Evolutionary conservation across 352 stramenopile species (phyloP).

Genomic region (Globisporangium camurandrum): DNA sequence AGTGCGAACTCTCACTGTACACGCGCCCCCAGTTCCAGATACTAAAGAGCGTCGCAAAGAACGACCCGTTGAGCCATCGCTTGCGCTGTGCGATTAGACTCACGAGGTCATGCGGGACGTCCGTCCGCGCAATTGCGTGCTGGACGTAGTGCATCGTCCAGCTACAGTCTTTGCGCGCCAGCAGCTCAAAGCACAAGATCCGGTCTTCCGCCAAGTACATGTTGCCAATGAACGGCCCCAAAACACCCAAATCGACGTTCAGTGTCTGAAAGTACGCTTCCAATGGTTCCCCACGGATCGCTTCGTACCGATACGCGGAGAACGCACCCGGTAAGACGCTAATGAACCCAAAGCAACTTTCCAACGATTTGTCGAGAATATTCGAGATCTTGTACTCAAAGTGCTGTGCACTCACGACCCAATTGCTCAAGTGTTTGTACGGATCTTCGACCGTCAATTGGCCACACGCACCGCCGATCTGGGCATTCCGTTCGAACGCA

Average conservation of each 20-base stretch:
- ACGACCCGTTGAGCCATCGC: conserved; percentile 81
- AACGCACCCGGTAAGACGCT: conserved; percentile 81
- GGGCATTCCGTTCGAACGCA: conserved; percentile 68
- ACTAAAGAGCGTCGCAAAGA: conserved; percentile 84
- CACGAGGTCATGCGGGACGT: conserved; percentile 79
- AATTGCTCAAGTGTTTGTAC: conserved; percentile 80
- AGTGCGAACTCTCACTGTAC: conserved; percentile 79
- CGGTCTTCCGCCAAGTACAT: conserved; percentile 87
- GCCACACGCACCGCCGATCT: conserved; percentile 77
- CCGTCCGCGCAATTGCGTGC: conserved; percentile 71
- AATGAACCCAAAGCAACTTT: conserved; percentile 86
- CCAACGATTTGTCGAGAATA: conserved; percentile 81
- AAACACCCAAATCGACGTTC: conserved; percentile 66
- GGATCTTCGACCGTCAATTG: conserved; percentile 80
- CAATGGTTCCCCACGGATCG: conserved; percentile 66
- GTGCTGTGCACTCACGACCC: conserved; percentile 80
- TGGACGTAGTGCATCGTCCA: conserved; percentile 89
- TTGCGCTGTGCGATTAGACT: conserved; percentile 79
- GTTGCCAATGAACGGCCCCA: conserved; percentile 80
- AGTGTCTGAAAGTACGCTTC: conserved; percentile 85
- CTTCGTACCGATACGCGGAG: conserved; percentile 78
- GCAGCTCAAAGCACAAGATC: conserved; percentile 81
- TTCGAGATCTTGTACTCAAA: conserved; percentile 90
- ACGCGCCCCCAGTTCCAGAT: conserved; percentile 82
- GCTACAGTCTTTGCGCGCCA: conserved; percentile 71